Conservation (phyloP, 1,139 yeast species). For the Lodderomyces theae region DNA sequence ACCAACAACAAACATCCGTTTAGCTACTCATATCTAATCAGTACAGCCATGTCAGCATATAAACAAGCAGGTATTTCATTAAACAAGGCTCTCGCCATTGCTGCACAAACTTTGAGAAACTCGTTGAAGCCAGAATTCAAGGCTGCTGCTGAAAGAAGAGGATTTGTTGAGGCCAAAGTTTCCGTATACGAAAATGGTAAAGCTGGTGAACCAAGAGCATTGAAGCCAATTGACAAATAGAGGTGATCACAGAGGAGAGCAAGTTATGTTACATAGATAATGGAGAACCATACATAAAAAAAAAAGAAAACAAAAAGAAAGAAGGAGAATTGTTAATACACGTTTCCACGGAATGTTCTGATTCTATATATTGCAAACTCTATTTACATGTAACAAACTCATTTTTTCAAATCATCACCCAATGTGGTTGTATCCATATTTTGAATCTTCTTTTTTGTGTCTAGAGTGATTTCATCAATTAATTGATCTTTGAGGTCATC, state of each 20-base stretch:
- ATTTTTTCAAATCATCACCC: conserved; percentile 6
- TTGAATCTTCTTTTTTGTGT: conserved; percentile 5
- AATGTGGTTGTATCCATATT: conserved; percentile 3
- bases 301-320: too few species aligned
- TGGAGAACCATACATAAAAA: too few species aligned
- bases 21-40: not conserved
- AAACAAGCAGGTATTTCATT: conserved; percentile 85
- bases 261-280: not conserved
- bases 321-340: not conserved
- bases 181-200: conserved; percentile 72
- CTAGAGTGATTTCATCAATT: conserved; percentile 24
- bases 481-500: conserved; percentile 32
- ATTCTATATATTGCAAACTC: not conserved
- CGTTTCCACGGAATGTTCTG: not conserved
- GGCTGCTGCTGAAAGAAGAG: conserved; percentile 74
- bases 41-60: conserved; percentile 60
- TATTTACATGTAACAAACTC: too few species aligned
- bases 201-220: conserved; percentile 31
- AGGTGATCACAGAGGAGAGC: not conserved
- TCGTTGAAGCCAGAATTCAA: conserved; percentile 87
- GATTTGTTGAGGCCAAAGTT: conserved; percentile 70
- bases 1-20: not conserved
- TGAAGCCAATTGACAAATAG: conserved; percentile 13
- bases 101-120: conserved; percentile 85
- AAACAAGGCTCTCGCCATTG: conserved; percentile 87